Conservation (phyloP, 2,329 filamentous ascomycete species). For the Hypoxylon sp. region DNA sequence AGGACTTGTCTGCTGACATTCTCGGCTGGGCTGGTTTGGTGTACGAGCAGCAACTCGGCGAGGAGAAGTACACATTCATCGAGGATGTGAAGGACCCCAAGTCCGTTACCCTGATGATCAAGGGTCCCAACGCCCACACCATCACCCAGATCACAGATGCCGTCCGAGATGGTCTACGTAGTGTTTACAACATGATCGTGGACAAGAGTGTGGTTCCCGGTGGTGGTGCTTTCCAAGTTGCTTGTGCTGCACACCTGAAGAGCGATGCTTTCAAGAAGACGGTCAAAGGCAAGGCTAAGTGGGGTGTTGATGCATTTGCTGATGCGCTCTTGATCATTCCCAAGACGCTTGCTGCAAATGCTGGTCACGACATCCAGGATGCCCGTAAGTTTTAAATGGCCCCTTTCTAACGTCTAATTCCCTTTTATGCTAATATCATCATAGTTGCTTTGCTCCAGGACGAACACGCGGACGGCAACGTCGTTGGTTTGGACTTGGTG, state of each 20-base stretch:
- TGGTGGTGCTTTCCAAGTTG: constrained; percentile 94
- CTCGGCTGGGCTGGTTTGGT: constrained; percentile 96
- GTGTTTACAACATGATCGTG: constrained; percentile 99
- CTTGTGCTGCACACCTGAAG: constrained; percentile 85
- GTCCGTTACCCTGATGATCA: constrained; percentile 96
- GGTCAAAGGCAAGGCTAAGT: constrained; percentile 98
- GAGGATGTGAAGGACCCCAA: constrained; percentile 99
- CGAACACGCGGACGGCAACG: constrained; percentile 82
- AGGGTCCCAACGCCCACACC: constrained; percentile 95
- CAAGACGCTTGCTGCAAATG: constrained; percentile 96
- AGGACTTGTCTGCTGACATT: constrained; percentile 85
- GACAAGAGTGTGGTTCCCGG: constrained; percentile 95
- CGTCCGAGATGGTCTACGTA: constrained; percentile 91
- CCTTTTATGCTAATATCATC: constrained; percentile 17
- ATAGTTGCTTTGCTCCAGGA: constrained; percentile 88
- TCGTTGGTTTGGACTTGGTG: constrained; percentile 85
- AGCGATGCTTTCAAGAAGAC: constrained; percentile 87
- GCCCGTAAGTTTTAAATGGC: constrained; percentile 69
- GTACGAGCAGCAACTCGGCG: constrained; percentile 95
- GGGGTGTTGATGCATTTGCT: constrained; percentile 92
- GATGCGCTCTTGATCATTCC: constrained; percentile 95
- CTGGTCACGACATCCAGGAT: constrained; percentile 96
- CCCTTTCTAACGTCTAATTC: background rate
- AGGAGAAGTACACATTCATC: constrained; percentile 99
- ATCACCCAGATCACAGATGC: constrained; percentile 97